These are phyloP conservation scores for Lentinula sp. DNA, from an alignment of 768 basidiomycete species.

Conservation along the genomic window DNA sequence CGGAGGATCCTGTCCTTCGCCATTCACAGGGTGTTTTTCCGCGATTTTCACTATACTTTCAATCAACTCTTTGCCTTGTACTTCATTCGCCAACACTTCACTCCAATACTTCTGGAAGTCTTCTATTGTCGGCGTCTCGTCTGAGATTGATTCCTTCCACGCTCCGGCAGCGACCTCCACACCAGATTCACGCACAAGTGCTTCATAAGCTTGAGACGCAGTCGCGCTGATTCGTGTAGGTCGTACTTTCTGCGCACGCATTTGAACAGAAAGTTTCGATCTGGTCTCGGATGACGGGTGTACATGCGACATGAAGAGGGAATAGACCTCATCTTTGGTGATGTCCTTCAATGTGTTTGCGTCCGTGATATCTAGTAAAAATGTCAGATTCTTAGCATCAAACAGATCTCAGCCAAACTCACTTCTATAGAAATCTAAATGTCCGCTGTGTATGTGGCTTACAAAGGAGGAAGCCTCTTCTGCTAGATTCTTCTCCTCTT, in stretches of 20 bases:
- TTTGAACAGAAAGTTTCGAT: constrained; percentile 80
- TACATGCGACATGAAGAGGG: constrained; percentile 62
- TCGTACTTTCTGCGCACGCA: constrained; percentile 62
- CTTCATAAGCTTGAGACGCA: constrained; percentile 58
- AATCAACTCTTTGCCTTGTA: constrained; percentile 40
- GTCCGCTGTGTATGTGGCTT: constrained; percentile 67
- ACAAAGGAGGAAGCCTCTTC: constrained; percentile 76
- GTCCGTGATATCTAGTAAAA: constrained; percentile 60
- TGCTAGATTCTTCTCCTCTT: constrained; percentile 81
- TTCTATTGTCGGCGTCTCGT: constrained; percentile 47
- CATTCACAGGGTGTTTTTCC: constrained; percentile 47
- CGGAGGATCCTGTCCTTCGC: constrained; percentile 40
- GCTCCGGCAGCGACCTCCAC: constrained; percentile 44
- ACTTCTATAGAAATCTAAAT: constrained; percentile 85
- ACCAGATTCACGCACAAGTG: constrained; percentile 38
- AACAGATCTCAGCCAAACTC: constrained; percentile 22
- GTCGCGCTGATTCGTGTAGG: constrained; percentile 56
- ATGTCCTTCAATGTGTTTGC: constrained; percentile 56
- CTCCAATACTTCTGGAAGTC: constrained; percentile 67
- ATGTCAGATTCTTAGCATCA: background rate
- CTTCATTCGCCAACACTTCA: constrained; percentile 28
- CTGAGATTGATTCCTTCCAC: constrained; percentile 47
- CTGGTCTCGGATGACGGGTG: constrained; percentile 66
- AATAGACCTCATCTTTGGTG: constrained; percentile 69
- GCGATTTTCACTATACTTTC: constrained; percentile 52